These are phyloP conservation scores for Spathaspora hagerdaliae DNA, from an alignment of 805 yeast species.

Conservation along the genomic window DNA sequence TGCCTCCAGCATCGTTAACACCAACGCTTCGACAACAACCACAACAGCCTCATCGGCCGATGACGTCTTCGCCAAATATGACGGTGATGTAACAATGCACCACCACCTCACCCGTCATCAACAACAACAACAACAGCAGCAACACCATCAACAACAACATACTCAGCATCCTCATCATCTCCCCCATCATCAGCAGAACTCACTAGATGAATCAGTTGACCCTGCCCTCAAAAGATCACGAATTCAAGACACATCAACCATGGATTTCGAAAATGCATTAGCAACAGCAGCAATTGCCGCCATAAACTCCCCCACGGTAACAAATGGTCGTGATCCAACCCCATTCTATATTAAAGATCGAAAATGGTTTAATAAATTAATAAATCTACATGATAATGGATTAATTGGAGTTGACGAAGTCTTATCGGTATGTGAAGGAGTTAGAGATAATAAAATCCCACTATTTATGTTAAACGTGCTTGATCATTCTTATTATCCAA, in stretches of 20 bases:
- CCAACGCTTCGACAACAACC: too few species aligned
- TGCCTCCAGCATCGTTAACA: too few species aligned
- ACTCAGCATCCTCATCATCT: neutral
- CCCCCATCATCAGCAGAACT: neutral
- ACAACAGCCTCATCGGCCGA: too few species aligned
- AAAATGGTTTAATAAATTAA: conserved; percentile 33
- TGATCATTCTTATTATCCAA: conserved; percentile 28
- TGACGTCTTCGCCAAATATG: neutral
- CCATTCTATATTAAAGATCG: conserved; percentile 32
- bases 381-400: conserved; percentile 23
- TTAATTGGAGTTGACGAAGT: conserved; percentile 27
- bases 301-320: conserved; percentile 25
- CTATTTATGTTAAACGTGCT: conserved; percentile 30
- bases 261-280: conserved; percentile 22
- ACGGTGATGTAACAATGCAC: neutral
- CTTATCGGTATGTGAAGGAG: conserved; percentile 30
- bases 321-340: conserved; percentile 16
- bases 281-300: conserved; percentile 31
- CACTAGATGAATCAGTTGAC: conserved; percentile 24
- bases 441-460: conserved; percentile 35
- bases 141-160: neutral
- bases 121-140: conserved; percentile 1
- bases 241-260: conserved; percentile 7
- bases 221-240: conserved; percentile 24
- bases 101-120: neutral